Base-by-base conservation (phyloP, 225 moss, liverwort and hornwort genomes). In the Pseudisothecium myosuroides region DNA sequence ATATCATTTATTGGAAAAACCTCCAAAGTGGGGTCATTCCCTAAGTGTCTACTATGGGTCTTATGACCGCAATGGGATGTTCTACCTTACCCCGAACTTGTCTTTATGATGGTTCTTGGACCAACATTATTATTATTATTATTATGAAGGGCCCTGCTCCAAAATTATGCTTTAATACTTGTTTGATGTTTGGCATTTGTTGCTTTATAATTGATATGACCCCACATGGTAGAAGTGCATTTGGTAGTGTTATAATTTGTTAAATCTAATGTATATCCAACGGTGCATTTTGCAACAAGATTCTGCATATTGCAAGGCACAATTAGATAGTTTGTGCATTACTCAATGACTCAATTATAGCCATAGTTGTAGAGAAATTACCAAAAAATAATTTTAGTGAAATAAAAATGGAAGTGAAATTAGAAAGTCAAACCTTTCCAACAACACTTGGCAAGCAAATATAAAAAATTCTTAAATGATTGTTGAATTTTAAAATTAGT, bases 291-390 rank as follows among this genome's bases (percentile, higher is more conserved):
- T 29, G 17, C 17, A 28, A 28, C 3, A 43, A 43, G 17, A 17
- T 73, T 47, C 28, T 76, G 9, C 1, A 1, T 76, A 34, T 76
- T 76, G 0, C 0, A 0, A 34, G 5, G 54, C 12, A 36, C 2
- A 4, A 54, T 36, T 77, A 5, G 21, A 77, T 77, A 15, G 9
- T 54, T 77, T 23, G 23, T 15, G 0, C 2, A 12, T 23, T 77
- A 22, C 0, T 47, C 5, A 74, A 19, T 19, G 19, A 4, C 7
- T 2, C 3, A 1, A 0, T 18, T 0, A 11, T 34, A 0, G 21
- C 34, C 13, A 76, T 8, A 52, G 21, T 13, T 5, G 20, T 32
- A 75, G 0, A 32, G 4, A 4, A 20, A 20, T 50, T 50, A 31
- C 3, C 13, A n/a, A 6, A 32, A 12, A 12, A 75, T 6, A 19